Evolutionary conservation across 2,329 filamentous ascomycete species (phyloP).

Genomic region (Neocatenulostroma microsporum): DNA sequence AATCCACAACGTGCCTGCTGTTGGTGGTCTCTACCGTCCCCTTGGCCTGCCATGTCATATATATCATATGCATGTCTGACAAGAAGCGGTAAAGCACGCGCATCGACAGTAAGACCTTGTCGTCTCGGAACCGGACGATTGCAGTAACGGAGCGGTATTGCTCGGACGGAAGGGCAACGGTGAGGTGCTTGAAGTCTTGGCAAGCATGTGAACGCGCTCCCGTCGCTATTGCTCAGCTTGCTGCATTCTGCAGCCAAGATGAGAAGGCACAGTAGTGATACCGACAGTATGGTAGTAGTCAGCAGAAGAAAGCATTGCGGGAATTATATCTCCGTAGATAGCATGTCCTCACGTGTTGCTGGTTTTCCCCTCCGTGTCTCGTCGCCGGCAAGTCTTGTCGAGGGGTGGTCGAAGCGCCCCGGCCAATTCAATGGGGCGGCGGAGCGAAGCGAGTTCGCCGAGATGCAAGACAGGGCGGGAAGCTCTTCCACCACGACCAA

Average conservation of each 20-base stretch:
- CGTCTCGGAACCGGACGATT: no score
- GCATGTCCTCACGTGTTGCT: not conserved
- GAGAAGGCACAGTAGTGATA: not conserved
- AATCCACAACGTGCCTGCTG: no score
- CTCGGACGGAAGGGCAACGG: no score
- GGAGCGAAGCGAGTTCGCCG: no score
- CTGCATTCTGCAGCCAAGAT: slow-evolving; percentile 1
- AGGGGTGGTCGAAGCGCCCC: not conserved
- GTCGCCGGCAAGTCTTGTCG: not conserved
- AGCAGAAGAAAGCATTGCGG: not conserved
- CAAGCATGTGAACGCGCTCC: not conserved
- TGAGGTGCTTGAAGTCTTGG: not conserved
- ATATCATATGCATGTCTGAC: no score
- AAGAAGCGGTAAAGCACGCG: no score
- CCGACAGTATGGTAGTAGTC: not conserved
- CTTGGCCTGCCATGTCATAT: no score
- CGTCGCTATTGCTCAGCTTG: not conserved
- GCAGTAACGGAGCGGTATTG: no score
- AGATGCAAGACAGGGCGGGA: no score
- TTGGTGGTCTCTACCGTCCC: no score
- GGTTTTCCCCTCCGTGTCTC: not conserved
- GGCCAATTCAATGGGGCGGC: no score
- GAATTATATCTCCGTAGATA: not conserved
- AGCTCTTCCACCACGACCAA: no score
- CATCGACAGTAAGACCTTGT: slow-evolving; percentile 1